phyloP scores from a whole-genome alignment of 2,329 filamentous ascomycete genomes.

The Diaporthe citrichinensis region DNA sequence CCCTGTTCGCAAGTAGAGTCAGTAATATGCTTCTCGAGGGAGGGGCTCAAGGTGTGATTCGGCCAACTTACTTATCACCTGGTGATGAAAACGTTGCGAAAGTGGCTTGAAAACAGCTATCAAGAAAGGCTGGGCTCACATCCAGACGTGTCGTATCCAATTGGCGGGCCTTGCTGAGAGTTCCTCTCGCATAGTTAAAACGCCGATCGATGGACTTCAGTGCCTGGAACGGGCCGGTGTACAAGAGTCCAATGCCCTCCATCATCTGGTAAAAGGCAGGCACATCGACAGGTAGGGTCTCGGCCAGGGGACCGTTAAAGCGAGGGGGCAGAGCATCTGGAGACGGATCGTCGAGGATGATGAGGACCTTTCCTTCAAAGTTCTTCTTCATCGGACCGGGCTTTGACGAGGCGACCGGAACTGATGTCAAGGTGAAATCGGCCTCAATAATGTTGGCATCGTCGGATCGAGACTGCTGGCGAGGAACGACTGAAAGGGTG shows the following conservation, averaged over 20 bases:
- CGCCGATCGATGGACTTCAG: conserved; percentile 53
- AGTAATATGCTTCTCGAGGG: neutral
- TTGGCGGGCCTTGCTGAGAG: conserved; percentile 49
- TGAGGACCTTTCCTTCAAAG: conserved; percentile 51
- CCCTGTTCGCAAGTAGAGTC: conserved; percentile 42
- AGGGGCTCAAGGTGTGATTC: neutral
- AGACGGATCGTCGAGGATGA: conserved; percentile 50
- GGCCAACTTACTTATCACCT: conserved; percentile 52
- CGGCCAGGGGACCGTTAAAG: conserved; percentile 43
- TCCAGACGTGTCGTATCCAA: conserved; percentile 54
- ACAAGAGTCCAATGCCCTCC: conserved; percentile 53
- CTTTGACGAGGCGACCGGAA: conserved; percentile 48
- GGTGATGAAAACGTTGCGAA: conserved; percentile 58
- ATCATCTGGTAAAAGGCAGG: conserved; percentile 59
- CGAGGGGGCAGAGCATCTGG: conserved; percentile 48
- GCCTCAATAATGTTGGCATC: conserved; percentile 47
- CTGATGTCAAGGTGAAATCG: conserved; percentile 53
- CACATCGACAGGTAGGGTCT: conserved; percentile 51
- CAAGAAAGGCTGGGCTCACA: conserved; percentile 58
- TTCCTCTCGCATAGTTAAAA: conserved; percentile 52
- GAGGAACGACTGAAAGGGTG: conserved; percentile 48
- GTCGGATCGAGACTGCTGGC: neutral
- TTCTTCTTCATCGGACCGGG: conserved; percentile 53
- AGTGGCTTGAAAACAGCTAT: conserved; percentile 58
- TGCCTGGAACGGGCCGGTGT: conserved; percentile 56